A percentile compares a stretch with the other conserved stretches of the same genome.
Conservation (phyloP, 495 filamentous ascomycete genomes). For the Lindgomyces ingoldianus region DNA sequence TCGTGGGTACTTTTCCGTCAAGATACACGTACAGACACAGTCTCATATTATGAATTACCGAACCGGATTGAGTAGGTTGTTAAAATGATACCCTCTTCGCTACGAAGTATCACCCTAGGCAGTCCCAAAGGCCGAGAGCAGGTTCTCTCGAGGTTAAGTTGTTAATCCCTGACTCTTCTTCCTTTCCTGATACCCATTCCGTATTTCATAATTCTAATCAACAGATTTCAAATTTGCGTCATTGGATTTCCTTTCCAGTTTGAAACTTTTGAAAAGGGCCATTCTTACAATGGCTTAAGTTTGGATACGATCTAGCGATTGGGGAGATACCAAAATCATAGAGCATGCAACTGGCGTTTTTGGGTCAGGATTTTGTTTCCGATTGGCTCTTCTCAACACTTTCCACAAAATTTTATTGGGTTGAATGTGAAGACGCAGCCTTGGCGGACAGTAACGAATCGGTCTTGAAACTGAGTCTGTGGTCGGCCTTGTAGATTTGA, state of each 20-base stretch:
- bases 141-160: background rate
- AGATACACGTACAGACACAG: background rate
- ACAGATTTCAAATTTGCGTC: background rate
- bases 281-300: background rate
- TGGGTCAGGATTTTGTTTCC: background rate
- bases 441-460: background rate
- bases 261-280: no score
- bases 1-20: background rate
- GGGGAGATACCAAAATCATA: slow-evolving; percentile 9
- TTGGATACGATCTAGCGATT: no score
- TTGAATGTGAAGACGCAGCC: no score
- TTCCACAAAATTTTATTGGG: background rate
- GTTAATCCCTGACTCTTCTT: background rate
- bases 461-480: background rate
- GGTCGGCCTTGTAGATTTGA: background rate
- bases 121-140: slow-evolving; percentile 16
- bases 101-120: slow-evolving; percentile 1
- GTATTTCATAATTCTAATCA: background rate
- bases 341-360: slow-evolving; percentile 16
- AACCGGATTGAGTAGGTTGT: slow-evolving; percentile 3
- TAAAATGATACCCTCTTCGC: slow-evolving; percentile 11
- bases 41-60: slow-evolving; percentile 2
- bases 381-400: background rate
- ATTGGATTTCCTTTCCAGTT: background rate
- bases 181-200: background rate